phyloP scores from a whole-genome alignment of 805 yeast species.

The Lachancea kluyveri region DNA sequence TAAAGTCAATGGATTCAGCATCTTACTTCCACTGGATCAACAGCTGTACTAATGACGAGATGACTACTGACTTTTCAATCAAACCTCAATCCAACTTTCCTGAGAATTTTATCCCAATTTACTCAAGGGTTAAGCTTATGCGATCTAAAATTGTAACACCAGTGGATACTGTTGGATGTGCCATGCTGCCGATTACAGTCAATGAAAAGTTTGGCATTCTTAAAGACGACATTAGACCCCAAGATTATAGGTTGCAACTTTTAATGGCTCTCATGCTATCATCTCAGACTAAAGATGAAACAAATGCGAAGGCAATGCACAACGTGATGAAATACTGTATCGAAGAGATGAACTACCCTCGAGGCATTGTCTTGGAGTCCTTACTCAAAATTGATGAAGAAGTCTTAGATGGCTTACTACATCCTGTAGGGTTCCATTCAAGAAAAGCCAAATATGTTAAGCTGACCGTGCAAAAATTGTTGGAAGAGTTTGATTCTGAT shows the following conservation, averaged over 20 bases:
- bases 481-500: conserved; percentile 50
- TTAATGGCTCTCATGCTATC: conserved; percentile 80
- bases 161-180: conserved; percentile 87
- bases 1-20: conserved; percentile 21
- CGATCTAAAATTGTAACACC: conserved; percentile 66
- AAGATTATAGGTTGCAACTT: conserved; percentile 59
- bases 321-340: conserved; percentile 46
- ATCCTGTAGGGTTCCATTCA: conserved; percentile 80
- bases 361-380: conserved; percentile 56
- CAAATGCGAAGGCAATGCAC: conserved; percentile 66
- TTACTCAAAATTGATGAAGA: conserved; percentile 43
- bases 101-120: conserved; percentile 47
- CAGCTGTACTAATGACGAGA: conserved; percentile 22
- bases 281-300: conserved; percentile 88
- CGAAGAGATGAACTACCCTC: conserved; percentile 32
- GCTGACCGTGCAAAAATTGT: conserved; percentile 48
- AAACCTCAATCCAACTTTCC: conserved; percentile 26
- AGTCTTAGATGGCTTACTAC: conserved; percentile 60
- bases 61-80: conserved; percentile 4
- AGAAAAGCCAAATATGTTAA: conserved; percentile 71
- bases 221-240: conserved; percentile 25
- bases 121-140: conserved; percentile 59
- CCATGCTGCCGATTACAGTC: conserved; percentile 41
- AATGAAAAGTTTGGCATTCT: conserved; percentile 24
- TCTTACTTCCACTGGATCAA: conserved; percentile 25